Conservation (phyloP, 768 basidiomycete species). For the Lyophyllum atratum region DNA sequence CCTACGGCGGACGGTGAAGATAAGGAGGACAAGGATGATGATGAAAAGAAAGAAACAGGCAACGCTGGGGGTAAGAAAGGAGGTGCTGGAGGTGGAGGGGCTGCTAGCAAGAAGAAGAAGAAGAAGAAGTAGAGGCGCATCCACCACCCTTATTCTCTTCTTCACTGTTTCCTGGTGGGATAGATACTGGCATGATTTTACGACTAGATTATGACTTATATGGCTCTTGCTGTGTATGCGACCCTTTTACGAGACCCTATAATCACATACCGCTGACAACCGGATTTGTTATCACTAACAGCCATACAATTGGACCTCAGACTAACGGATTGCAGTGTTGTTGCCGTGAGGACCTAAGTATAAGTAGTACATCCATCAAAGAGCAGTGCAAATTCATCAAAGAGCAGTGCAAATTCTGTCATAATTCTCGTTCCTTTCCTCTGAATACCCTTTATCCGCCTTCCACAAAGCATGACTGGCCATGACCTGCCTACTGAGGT, state of each 20-base stretch:
- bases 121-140: constrained; percentile 28
- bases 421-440: neutral
- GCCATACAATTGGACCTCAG: no score
- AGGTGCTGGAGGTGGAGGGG: constrained; percentile 6
- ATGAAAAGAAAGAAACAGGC: constrained; percentile 17
- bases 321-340: no score
- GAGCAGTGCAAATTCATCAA: no score
- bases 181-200: neutral
- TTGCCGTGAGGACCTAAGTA: no score
- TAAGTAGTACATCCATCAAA: no score
- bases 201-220: constrained; percentile 1
- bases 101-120: constrained; percentile 14
- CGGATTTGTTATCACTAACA: no score
- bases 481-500: constrained; percentile 35
- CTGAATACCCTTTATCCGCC: neutral
- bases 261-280: no score
- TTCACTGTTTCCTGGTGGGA: neutral
- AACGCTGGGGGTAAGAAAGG: constrained; percentile 14
- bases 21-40: constrained; percentile 14
- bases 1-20: constrained; percentile 15
- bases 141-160: neutral
- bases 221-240: neutral
- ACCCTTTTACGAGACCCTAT: no score
- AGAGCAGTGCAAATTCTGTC: neutral
- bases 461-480: constrained; percentile 7